phyloP scores from a whole-genome alignment of 2,329 filamentous ascomycete species.

The Simplicillium sp. region DNA sequence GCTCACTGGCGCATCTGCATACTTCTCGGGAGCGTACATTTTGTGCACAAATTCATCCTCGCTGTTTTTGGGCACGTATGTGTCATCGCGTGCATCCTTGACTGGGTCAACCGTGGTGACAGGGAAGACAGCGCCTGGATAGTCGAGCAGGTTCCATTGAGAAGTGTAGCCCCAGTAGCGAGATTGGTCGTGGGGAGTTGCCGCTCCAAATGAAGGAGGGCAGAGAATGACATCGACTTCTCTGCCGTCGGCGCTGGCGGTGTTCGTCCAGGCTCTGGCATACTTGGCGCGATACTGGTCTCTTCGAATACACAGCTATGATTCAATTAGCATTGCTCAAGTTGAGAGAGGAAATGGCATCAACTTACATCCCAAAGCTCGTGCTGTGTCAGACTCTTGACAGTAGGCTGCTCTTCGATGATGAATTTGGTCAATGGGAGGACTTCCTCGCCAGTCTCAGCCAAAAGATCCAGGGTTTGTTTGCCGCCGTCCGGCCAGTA shows the following conservation, averaged over 20 bases:
- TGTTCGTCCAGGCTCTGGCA: slow-evolving; percentile 26
- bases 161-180: slow-evolving; percentile 56
- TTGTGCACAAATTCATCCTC: slow-evolving; percentile 18
- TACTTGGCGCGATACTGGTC: slow-evolving; percentile 29
- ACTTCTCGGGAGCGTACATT: slow-evolving; percentile 11
- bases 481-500: slow-evolving; percentile 53
- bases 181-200: slow-evolving; percentile 28
- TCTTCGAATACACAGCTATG: slow-evolving; percentile 21
- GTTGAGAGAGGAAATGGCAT: too few species aligned
- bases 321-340: background rate
- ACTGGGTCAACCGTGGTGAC: slow-evolving; percentile 23
- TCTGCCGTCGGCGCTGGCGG: slow-evolving; percentile 14
- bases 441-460: slow-evolving; percentile 45
- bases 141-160: slow-evolving; percentile 62
- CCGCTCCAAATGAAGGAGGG: slow-evolving; percentile 46
- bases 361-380: slow-evolving; percentile 28
- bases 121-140: slow-evolving; percentile 53
- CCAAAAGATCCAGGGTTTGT: slow-evolving; percentile 40
- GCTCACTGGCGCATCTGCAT: too few species aligned
- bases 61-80: slow-evolving; percentile 16
- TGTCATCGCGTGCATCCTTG: slow-evolving; percentile 14
- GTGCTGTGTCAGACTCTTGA: slow-evolving; percentile 26
- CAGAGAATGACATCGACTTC: slow-evolving; percentile 53
- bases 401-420: slow-evolving; percentile 39
- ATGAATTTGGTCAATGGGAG: slow-evolving; percentile 51